phyloP scores from a whole-genome alignment of 2,329 filamentous ascomycete species.

The Furcasterigmium furcatum region DNA sequence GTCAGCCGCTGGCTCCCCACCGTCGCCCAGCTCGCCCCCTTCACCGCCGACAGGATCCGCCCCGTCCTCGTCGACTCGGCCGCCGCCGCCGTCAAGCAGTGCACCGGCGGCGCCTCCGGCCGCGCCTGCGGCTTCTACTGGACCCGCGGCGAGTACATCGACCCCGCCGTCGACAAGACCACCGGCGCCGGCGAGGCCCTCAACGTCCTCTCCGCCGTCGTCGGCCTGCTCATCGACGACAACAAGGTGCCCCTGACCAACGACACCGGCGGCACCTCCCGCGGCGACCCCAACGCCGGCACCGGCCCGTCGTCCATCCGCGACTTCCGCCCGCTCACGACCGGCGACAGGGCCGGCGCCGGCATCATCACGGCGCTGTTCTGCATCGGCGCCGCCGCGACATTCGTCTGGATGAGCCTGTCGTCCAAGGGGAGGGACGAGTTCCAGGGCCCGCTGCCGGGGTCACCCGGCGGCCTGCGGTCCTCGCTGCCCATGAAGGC shows the following conservation, averaged over 20 bases:
- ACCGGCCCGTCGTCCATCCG: slow-evolving; percentile 4
- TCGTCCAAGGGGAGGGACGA: not conserved
- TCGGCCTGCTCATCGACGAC: slow-evolving; percentile 39
- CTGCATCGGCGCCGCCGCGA: slow-evolving; percentile 50
- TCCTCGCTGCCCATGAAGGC: not conserved
- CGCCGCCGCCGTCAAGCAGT: slow-evolving; percentile 56
- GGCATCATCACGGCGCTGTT: slow-evolving; percentile 59
- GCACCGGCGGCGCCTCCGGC: slow-evolving; percentile 54
- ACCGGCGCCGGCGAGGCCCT: slow-evolving; percentile 57
- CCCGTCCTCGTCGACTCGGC: slow-evolving; percentile 57
- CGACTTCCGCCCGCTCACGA: slow-evolving; percentile 30
- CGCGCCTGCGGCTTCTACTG: slow-evolving; percentile 63
- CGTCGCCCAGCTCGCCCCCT: slow-evolving; percentile 58
- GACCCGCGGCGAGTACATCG: slow-evolving; percentile 41
- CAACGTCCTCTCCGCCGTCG: slow-evolving; percentile 52
- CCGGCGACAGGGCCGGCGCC: slow-evolving; percentile 66
- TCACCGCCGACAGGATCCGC: slow-evolving; percentile 49
- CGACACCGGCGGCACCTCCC: slow-evolving; percentile 47
- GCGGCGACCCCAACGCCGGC: slow-evolving; percentile 28
- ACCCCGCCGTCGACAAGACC: slow-evolving; percentile 47
- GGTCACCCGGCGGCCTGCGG: not conserved
- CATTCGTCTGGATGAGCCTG: slow-evolving; percentile 38
- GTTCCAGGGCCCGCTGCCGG: not conserved
- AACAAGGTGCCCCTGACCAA: slow-evolving; percentile 38
- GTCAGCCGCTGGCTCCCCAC: slow-evolving; percentile 63